Evolutionary conservation across 805 yeast species (phyloP), one percentile per base, ranked within the genome.

Genomic region (Wickerhamomyces chambardii): DNA sequence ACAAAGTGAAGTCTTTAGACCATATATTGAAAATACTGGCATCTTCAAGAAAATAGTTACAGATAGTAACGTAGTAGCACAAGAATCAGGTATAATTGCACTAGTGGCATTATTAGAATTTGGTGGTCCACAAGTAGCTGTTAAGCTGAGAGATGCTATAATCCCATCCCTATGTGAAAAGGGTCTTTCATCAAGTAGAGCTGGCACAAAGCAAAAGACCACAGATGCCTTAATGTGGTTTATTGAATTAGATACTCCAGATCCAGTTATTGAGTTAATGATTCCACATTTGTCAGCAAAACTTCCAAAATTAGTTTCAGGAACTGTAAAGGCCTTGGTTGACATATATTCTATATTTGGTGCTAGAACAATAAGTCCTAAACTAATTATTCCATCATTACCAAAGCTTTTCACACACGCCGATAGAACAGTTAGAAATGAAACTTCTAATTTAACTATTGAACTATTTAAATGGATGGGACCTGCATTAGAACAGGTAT

Each of bases 31-130:
- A 15, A 69, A 65, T 36, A 80, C 86, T 0, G 78, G 73, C 9
- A 35, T 69, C 3, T 63, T 78, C 47, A 76, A 72, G 44, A 64
- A 66, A 44, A 68, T 79, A 29, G 78, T 83, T 7, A 65, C 73
- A 3, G 98, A 92, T 53, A 55, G 80, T 24, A 92, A 92, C 52
- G 96, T 87, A 15, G 92, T 82, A 15, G 95, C 97, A 0, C 95
- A 87, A 44, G 97, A 92, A 50, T 63, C 80, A 2, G 97, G 85
- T 5, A 61, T 86, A 16, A 53, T 60, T 4, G 68, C 83, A 7
- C 54, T 85, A 6, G 58, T 58, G 12, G 65, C 73, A 5, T 70
- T 73, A 47, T 58, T 83, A 30, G 71, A 73, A 46, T 70, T 56
- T 48, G 83, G 84, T 2, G 80, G 78, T 0, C 37, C 70, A 1